phyloP scores from a whole-genome alignment of 352 stramenopile genomes.

The Globisporangium lucens region DNA sequence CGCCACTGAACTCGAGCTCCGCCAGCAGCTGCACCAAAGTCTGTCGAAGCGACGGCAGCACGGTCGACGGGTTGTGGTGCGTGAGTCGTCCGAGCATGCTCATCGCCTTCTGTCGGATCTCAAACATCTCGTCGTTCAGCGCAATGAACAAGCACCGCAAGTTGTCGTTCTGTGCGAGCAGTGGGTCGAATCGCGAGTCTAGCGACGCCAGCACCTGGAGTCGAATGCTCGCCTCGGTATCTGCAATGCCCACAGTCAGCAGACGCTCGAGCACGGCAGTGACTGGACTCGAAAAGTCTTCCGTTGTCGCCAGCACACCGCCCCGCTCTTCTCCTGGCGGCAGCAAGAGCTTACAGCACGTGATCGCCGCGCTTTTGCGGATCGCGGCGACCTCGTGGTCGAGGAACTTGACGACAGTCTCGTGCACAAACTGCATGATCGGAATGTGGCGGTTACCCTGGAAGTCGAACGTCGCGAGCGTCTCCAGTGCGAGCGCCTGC shows the following conservation, averaged over 20 bases:
- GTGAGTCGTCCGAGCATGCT: conserved; percentile 83
- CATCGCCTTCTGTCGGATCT: conserved; percentile 88
- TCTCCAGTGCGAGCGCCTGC: conserved; percentile 83
- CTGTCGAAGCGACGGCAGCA: conserved; percentile 79
- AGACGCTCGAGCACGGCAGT: conserved; percentile 76
- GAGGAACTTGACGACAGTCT: conserved; percentile 85
- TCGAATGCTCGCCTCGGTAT: conserved; percentile 84
- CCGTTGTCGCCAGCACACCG: conserved; percentile 44
- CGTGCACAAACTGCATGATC: conserved; percentile 87
- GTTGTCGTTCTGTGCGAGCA: conserved; percentile 82
- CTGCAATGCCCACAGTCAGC: conserved; percentile 81
- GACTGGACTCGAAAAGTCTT: conserved; percentile 72
- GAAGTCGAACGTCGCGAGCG: conserved; percentile 85
- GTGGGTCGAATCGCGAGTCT: conserved; percentile 76
- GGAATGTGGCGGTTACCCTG: conserved; percentile 81
- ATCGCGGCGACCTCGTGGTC: conserved; percentile 84
- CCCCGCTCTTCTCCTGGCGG: conserved; percentile 61
- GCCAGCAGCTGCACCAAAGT: conserved; percentile 84
- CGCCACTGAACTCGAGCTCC: conserved; percentile 83
- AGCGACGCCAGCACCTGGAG: conserved; percentile 76
- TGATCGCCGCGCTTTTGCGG: conserved; percentile 84
- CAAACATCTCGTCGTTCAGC: conserved; percentile 84
- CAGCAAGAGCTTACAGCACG: conserved; percentile 82
- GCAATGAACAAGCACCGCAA: conserved; percentile 85
- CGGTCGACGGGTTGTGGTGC: conserved; percentile 78